Evolutionary conservation across 768 basidiomycete genomes (phyloP), one percentile per base, ranked within the genome.

Genomic region (Exidia glandulosa): DNA sequence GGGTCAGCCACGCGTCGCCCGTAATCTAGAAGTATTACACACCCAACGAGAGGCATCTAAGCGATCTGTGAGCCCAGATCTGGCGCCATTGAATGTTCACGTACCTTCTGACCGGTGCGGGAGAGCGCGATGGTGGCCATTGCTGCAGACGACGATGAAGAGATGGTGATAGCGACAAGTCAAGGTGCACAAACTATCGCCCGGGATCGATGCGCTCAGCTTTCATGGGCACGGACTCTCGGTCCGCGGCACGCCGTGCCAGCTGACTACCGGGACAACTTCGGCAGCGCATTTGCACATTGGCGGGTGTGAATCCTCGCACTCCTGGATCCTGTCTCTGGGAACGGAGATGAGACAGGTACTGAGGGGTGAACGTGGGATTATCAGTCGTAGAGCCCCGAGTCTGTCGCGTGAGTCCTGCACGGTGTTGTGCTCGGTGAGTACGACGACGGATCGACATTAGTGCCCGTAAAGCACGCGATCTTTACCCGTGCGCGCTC

Each of bases 11-110:
- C 19, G 60, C 47, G 41, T n/a, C n/a, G 60, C 5, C 63, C 63
- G 36, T 61, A 34, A 54, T 58, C 66, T 61, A 41, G 3, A 30
- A 32, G 19, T 23, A 34, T 32, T 31, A 67, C 80, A 76, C 66
- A 86, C 85, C 85, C 85, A 57, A 87, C 80, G 50, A 82, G 71
- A 67, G 85, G 85, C 85, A 87, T 87, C 85, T 87, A 41, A 19
- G 19, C 13, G 33, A 57, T 57, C n/a, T 57, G 30, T 58, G 63
- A 33, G 23, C 25, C 12, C 45, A 59, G 62, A 33, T 36, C 55
- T 55, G 57, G 58, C 10, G 25, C 34, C 59, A 59, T 50, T 36
- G n/a, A 25, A 16, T 10, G 55, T 16, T 30, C 45, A 48, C 69
- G 25, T 61, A 79, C 86, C 79, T 84, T 81, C 62, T 80, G 77